Base-by-base conservation (phyloP, 1,284 basidiomycete genomes). In the Porogramme epimiltina region DNA sequence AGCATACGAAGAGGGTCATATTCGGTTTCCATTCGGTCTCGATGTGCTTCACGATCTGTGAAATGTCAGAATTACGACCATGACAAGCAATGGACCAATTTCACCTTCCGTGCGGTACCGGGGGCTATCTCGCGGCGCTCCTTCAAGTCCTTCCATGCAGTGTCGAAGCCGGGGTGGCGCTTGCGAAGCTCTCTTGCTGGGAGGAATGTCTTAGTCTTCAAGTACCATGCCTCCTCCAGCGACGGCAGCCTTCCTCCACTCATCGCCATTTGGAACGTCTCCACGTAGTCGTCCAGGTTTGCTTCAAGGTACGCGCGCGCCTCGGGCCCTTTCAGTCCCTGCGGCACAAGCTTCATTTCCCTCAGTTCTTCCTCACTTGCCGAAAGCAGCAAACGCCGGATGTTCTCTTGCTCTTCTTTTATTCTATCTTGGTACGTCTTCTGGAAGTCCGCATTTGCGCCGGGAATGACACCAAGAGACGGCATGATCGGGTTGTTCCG, bases 21-120 rank as follows among this genome's bases (percentile, higher is more conserved):
- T 57, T 57, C 4, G 55, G 40, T 46, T 52, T 42, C 55, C 55
- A 57, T 1, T 49, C 37, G 3, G 28, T 40, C 25, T 49, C 43
- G 15, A 57, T 49, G 11, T 57, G 46, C 1, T n/a, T 4, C 3
- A 15, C 19, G 20, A 49, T 31, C 49, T 54, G n/a, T 11, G 5
- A n/a, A 31, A 31, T 8, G 28, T 6, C 6, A 8, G 28, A 31
- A 31, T 8, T 13, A 6, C 6, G 8, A 31, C 13, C 6, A 6
- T 6, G 28, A 31, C 6, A 13, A 31, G 28, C 28, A 31, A 31
- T 13, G 28, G 13, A 13, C 28, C 15, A 4, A 19, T n/a, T 25
- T 16, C 16, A 49, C 54, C 46, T 51, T 55, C 23, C 42, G 22
- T 5, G 23, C 15, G 1, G 20, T 25, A 10, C 19, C 39, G 3